phyloP scores from a whole-genome alignment of 1,284 basidiomycete species.

The Uromyces viciae-fabae region DNA sequence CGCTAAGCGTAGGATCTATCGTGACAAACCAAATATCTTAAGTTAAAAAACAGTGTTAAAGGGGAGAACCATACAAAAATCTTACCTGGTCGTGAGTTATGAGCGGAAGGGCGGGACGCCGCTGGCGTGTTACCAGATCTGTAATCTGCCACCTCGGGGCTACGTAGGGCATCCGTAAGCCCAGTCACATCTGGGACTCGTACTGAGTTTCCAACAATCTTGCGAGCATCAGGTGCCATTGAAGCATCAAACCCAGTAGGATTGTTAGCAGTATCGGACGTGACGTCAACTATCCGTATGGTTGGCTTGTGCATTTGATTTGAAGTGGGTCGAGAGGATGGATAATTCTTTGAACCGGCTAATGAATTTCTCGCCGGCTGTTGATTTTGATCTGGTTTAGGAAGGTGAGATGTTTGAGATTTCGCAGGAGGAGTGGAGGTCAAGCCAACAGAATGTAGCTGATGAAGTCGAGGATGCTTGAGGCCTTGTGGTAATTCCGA shows the following conservation, averaged over 20 bases:
- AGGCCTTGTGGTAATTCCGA: slow-evolving; percentile 9
- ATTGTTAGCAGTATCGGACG: not conserved
- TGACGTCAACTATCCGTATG: slow-evolving; percentile 21
- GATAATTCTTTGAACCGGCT: not conserved
- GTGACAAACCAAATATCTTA: not conserved
- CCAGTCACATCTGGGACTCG: slow-evolving; percentile 44
- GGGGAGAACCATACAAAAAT: not conserved
- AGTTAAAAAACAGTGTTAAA: no score
- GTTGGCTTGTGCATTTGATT: slow-evolving; percentile 12
- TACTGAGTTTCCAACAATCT: slow-evolving; percentile 34
- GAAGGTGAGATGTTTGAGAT: not conserved
- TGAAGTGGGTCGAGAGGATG: not conserved
- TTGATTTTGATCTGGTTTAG: slow-evolving; percentile 8
- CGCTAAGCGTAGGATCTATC: slow-evolving; percentile 31
- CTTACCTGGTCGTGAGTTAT: slow-evolving; percentile 34
- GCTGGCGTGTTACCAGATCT: not conserved
- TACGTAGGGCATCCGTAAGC: slow-evolving; percentile 35
- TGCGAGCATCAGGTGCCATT: slow-evolving; percentile 14
- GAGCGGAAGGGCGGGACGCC: not conserved
- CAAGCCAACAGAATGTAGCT: slow-evolving; percentile 16
- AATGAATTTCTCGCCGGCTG: not conserved
- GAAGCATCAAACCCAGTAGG: slow-evolving; percentile 13
- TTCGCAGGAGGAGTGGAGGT: slow-evolving; percentile 34
- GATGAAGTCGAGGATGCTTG: slow-evolving; percentile 18
- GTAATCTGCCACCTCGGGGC: slow-evolving; percentile 32